These are phyloP conservation scores for Priceomyces medius DNA, from an alignment of 805 yeast species.

Conservation along the genomic window DNA sequence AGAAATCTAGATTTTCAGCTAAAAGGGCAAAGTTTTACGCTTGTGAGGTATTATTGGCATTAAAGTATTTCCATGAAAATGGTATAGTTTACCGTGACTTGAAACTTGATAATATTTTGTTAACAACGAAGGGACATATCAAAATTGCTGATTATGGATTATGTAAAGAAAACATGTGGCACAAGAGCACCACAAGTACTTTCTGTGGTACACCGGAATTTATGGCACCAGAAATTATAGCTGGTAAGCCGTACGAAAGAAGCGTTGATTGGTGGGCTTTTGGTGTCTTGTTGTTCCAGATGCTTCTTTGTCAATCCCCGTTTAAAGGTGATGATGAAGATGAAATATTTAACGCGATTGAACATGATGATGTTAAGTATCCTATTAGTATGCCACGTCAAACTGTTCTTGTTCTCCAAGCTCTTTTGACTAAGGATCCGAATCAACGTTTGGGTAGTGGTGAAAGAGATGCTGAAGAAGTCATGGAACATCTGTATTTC, in stretches of 20 bases:
- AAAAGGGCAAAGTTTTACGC: conserved; percentile 96
- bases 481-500: conserved; percentile 95
- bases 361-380: conserved; percentile 93
- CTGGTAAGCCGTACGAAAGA: conserved; percentile 88
- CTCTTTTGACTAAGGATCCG: conserved; percentile 88
- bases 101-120: conserved; percentile 89
- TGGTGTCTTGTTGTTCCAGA: conserved; percentile 93
- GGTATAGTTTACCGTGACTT: conserved; percentile 96
- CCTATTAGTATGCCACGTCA: conserved; percentile 98
- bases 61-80: conserved; percentile 90
- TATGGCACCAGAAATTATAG: conserved; percentile 97
- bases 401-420: conserved; percentile 90
- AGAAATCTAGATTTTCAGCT: conserved; percentile 82
- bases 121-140: conserved; percentile 89
- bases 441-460: conserved; percentile 80
- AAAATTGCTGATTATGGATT: conserved; percentile 97
- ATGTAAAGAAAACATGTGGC: conserved; percentile 92
- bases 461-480: conserved; percentile 84
- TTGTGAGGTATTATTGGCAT: conserved; percentile 88
- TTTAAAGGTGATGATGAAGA: conserved; percentile 97
- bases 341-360: conserved; percentile 93
- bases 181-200: conserved; percentile 81
- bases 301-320: conserved; percentile 95
- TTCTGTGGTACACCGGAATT: conserved; percentile 99
- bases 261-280: conserved; percentile 99